Percentiles rank a stretch among this genome's conserved stretches.
phyloP scores from a whole-genome alignment of 1,139 yeast species.

The Zygotorulaspora mrakii region DNA sequence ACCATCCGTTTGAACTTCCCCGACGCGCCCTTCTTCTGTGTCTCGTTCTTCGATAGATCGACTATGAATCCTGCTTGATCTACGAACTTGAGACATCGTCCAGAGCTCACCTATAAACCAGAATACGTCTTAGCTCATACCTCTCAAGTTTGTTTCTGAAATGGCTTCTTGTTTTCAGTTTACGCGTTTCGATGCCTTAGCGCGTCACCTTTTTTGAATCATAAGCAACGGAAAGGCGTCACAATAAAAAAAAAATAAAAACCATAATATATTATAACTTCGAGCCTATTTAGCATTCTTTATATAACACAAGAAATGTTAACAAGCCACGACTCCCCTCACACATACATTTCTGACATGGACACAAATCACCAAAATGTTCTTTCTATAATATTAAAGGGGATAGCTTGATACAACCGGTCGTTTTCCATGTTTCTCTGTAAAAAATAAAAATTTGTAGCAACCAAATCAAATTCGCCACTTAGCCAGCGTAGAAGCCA shows the following conservation, averaged over 20 bases:
- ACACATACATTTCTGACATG: not conserved
- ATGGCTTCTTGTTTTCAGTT: not conserved
- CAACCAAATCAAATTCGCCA: not conserved
- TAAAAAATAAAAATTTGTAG: not conserved
- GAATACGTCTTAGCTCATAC: too few species aligned
- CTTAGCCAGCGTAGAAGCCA: not conserved
- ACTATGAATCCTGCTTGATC: constrained; percentile 21
- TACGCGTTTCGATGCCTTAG: constrained; percentile 3
- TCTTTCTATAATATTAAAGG: not conserved
- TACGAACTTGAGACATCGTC: constrained; percentile 22
- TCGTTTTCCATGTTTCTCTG: not conserved
- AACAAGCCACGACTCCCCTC: not conserved
- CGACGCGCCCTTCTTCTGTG: constrained; percentile 15
- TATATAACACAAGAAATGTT: not conserved
- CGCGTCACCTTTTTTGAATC: constrained; percentile 1
- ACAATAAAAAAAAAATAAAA: not conserved
- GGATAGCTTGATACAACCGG: not conserved
- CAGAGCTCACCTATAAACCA: too few species aligned
- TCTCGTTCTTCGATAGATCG: constrained; percentile 15
- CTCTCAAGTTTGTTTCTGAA: too few species aligned
- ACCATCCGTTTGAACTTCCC: constrained; percentile 16
- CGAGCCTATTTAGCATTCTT: not conserved
- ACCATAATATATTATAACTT: constrained; percentile 3
- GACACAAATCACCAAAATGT: not conserved
- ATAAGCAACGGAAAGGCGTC: constrained; percentile 1